Percentiles rank a stretch among this genome's conserved stretches.
Evolutionary conservation across 371 early-diverging fungal genomes (phyloP).

Genomic region (Mortierella sp.): DNA sequence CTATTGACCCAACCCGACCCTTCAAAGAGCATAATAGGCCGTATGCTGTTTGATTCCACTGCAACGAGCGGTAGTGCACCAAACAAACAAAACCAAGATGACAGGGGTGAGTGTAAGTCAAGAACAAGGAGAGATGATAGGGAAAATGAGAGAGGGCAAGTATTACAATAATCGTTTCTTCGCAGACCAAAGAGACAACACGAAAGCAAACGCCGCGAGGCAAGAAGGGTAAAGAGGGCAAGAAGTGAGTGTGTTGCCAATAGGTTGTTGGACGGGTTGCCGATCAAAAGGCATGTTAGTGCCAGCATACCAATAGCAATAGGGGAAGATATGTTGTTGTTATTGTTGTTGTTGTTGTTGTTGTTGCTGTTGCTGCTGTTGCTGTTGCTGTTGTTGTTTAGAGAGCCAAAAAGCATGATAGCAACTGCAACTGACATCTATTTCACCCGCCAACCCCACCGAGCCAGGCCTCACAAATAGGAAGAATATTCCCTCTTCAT

Average conservation of each 20-base stretch:
- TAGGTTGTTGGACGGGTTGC: not conserved
- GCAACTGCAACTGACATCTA: too few relatives aligned
- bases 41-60: not conserved
- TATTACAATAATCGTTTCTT: too few relatives aligned
- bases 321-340: not conserved
- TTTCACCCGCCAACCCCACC: not conserved
- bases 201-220: not conserved
- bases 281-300: not conserved
- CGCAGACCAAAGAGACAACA: not conserved
- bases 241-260: not conserved
- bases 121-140: conserved; percentile 1
- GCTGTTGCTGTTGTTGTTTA: not conserved
- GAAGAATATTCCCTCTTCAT: not conserved
- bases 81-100: not conserved
- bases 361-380: not conserved
- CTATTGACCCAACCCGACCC: not conserved
- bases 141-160: not conserved
- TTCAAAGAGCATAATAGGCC: not conserved
- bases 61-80: not conserved
- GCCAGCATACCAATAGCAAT: not conserved
- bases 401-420: conserved; percentile 2
- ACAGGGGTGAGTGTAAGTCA: not conserved
- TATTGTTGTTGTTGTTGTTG: not conserved
- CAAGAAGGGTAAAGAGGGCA: not conserved
- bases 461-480: not conserved